Evolutionary conservation across 805 yeast genomes (phyloP).

Genomic region (Blastobotrys terrestris): DNA sequence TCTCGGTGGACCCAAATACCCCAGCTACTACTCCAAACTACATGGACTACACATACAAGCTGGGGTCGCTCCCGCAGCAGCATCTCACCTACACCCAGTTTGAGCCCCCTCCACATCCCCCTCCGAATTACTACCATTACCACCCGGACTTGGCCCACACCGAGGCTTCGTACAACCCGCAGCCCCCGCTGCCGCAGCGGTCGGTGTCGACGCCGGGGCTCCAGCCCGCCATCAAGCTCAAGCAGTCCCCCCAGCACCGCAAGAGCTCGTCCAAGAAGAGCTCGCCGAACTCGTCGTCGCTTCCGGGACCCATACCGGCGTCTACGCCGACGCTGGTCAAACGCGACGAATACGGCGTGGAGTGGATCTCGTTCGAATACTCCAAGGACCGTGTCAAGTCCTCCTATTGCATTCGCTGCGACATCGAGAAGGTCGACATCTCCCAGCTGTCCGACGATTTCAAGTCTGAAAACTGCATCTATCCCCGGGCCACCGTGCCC

Average conservation of each 20-base stretch:
- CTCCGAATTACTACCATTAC: background rate
- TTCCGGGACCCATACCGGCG: constrained; percentile 29
- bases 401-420: constrained; percentile 31
- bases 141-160: background rate
- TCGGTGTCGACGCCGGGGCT: background rate
- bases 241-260: background rate
- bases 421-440: constrained; percentile 27
- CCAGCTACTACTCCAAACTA: background rate
- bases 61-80: background rate
- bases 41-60: background rate
- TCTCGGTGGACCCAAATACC: background rate
- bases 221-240: constrained; percentile 1
- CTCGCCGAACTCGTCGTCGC: constrained; percentile 6
- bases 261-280: background rate
- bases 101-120: background rate
- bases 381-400: constrained; percentile 27
- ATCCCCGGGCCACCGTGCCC: constrained; percentile 43
- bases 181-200: background rate
- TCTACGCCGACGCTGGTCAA: constrained; percentile 22
- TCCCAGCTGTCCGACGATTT: constrained; percentile 30
- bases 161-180: background rate
- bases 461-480: constrained; percentile 38
- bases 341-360: constrained; percentile 23
- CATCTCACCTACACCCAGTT: background rate
- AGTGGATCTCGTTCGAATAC: constrained; percentile 32